Conservation (phyloP, 2,329 filamentous ascomycete genomes). For the Colletotrichum sp. region DNA sequence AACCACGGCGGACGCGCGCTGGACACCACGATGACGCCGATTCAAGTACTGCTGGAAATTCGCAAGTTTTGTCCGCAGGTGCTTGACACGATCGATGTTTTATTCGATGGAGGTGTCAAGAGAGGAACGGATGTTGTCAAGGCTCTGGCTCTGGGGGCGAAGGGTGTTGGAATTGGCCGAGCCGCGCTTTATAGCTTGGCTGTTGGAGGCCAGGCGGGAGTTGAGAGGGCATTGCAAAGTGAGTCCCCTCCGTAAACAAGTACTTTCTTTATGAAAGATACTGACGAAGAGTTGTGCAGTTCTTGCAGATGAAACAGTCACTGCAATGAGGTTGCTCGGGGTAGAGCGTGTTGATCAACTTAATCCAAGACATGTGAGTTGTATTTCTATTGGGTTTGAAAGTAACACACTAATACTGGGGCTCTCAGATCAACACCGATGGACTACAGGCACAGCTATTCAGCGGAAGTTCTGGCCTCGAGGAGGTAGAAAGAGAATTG, state of each 20-base stretch:
- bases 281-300: constrained; percentile 18
- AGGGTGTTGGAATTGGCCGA: constrained; percentile 57
- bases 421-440: constrained; percentile 18
- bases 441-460: constrained; percentile 22
- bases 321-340: constrained; percentile 30
- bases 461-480: constrained; percentile 24
- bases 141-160: constrained; percentile 56
- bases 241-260: constrained; percentile 30
- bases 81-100: constrained; percentile 54
- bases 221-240: constrained; percentile 61
- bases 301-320: constrained; percentile 28
- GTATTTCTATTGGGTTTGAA: fast-evolving
- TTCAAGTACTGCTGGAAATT: constrained; percentile 55
- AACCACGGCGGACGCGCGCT: constrained; percentile 65
- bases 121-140: constrained; percentile 61
- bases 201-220: constrained; percentile 57
- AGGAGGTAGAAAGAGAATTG: constrained; percentile 21
- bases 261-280: background rate
- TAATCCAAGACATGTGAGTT: constrained; percentile 26
- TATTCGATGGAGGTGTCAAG: constrained; percentile 58
- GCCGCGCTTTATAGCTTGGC: constrained; percentile 56
- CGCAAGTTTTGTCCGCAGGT: constrained; percentile 53
- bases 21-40: constrained; percentile 35
- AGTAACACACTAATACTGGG: fast-evolving
- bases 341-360: constrained; percentile 27